Percentiles rank a stretch among this genome's conserved stretches.
These are phyloP conservation scores for Coniochaeta prunicola DNA, from an alignment of 2,329 filamentous ascomycete genomes.

Conservation along the genomic window DNA sequence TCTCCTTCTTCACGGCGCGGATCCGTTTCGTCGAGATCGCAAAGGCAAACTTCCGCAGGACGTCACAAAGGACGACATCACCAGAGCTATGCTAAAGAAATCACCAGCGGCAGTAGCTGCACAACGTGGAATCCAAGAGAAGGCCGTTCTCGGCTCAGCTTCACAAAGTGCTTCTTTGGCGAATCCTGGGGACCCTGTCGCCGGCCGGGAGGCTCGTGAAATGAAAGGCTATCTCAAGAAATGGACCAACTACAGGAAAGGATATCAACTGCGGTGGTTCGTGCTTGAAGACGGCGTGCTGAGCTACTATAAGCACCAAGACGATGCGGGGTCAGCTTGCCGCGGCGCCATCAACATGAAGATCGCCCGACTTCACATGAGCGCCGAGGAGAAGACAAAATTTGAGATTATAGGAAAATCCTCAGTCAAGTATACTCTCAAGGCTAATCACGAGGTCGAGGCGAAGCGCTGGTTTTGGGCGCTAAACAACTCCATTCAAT, in stretches of 20 bases:
- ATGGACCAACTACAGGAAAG: constrained; percentile 98
- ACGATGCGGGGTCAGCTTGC: constrained; percentile 92
- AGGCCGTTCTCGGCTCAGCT: constrained; percentile 79
- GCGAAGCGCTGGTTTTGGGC: constrained; percentile 99
- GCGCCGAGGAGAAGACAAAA: constrained; percentile 91
- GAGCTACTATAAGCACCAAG: constrained; percentile 99
- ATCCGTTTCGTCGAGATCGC: constrained; percentile 90
- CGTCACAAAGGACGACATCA: constrained; percentile 90
- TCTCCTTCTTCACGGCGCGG: constrained; percentile 85
- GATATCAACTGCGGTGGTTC: constrained; percentile 96
- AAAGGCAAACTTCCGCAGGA: constrained; percentile 95
- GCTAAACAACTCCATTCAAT: constrained; percentile 96
- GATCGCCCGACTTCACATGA: constrained; percentile 92
- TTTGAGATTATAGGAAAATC: constrained; percentile 98
- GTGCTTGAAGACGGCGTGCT: constrained; percentile 94
- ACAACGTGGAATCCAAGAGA: constrained; percentile 93
- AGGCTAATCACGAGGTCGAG: constrained; percentile 96
- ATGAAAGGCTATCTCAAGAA: constrained; percentile 99
- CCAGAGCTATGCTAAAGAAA: constrained; percentile 80
- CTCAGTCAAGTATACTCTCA: constrained; percentile 95
- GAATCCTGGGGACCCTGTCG: constrained; percentile 51
- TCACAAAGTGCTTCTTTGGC: constrained; percentile 47
- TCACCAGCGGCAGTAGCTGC: constrained; percentile 92
- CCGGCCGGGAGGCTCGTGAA: constrained; percentile 81
- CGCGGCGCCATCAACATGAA: constrained; percentile 98